These are phyloP conservation scores for Rutstroemia sp. DNA, from an alignment of 2,329 filamentous ascomycete genomes.

Conservation along the genomic window DNA sequence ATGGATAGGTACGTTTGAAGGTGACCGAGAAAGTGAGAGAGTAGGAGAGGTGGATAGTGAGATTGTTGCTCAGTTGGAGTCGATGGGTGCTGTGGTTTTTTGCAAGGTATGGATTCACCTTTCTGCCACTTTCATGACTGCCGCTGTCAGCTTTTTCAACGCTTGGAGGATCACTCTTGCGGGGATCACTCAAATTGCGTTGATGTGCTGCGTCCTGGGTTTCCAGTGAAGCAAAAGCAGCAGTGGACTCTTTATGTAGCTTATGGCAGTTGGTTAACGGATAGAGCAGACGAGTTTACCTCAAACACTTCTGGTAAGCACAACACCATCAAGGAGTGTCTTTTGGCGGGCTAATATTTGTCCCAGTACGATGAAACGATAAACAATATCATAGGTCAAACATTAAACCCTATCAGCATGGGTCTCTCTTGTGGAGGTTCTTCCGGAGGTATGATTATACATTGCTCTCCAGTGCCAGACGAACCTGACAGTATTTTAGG, in stretches of 20 bases:
- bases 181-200: too few relatives aligned
- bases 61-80: slow-evolving; percentile 30
- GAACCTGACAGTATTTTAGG: slow-evolving; percentile 6
- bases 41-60: slow-evolving; percentile 42
- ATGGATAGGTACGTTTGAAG: slow-evolving; percentile 40
- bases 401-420: slow-evolving; percentile 50
- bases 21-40: slow-evolving; percentile 38
- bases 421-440: slow-evolving; percentile 52
- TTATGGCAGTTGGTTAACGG: neutral
- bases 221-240: too few relatives aligned
- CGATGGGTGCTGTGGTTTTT: slow-evolving; percentile 32
- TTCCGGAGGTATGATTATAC: slow-evolving; percentile 39
- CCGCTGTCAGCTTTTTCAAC: too few relatives aligned
- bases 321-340: too few relatives aligned
- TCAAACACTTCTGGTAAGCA: slow-evolving; percentile 26
- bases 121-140: too few relatives aligned
- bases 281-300: slow-evolving; percentile 29
- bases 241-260: neutral
- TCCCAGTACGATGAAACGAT: slow-evolving; percentile 30
- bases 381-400: slow-evolving; percentile 35
- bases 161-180: too few relatives aligned
- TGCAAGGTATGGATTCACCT: slow-evolving; percentile 17
- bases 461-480: neutral
- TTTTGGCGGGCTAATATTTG: neutral
- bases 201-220: too few relatives aligned